These are phyloP conservation scores for Royoungia palumana DNA, from an alignment of 768 basidiomycete species.

Conservation along the genomic window DNA sequence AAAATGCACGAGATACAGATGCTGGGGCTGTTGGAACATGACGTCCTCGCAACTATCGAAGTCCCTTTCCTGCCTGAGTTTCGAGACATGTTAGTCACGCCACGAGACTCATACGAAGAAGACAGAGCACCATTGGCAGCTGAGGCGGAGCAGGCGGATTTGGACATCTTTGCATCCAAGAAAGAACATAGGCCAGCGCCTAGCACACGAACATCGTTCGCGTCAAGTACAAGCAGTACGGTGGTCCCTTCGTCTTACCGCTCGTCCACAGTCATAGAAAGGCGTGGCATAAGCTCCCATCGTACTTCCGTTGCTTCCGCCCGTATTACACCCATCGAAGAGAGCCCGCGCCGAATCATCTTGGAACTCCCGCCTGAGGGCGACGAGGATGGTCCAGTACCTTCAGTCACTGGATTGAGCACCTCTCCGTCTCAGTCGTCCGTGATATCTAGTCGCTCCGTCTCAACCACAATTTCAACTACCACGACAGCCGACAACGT, in stretches of 20 bases:
- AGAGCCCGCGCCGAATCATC: constrained; percentile 54
- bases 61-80: constrained; percentile 69
- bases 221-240: constrained; percentile 40
- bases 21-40: constrained; percentile 88
- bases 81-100: constrained; percentile 29
- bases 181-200: constrained; percentile 35
- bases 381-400: constrained; percentile 28
- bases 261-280: constrained; percentile 34
- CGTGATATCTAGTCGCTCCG: constrained; percentile 49
- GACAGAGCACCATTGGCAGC: constrained; percentile 40
- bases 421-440: constrained; percentile 70
- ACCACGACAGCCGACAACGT: constrained; percentile 12
- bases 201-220: constrained; percentile 37
- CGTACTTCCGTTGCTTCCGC: constrained; percentile 47
- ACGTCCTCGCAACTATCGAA: constrained; percentile 85
- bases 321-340: constrained; percentile 64
- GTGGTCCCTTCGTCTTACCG: constrained; percentile 35
- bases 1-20: constrained; percentile 97
- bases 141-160: constrained; percentile 73
- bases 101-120: constrained; percentile 33
- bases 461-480: constrained; percentile 37
- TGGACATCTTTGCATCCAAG: constrained; percentile 58
- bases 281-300: constrained; percentile 39
- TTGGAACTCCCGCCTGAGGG: constrained; percentile 51
- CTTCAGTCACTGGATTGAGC: constrained; percentile 40